A percentile compares a stretch with the other conserved stretches of the same genome.
Evolutionary conservation across 2,329 filamentous ascomycete species (phyloP).

Genomic region (Colletotrichum kahawae): DNA sequence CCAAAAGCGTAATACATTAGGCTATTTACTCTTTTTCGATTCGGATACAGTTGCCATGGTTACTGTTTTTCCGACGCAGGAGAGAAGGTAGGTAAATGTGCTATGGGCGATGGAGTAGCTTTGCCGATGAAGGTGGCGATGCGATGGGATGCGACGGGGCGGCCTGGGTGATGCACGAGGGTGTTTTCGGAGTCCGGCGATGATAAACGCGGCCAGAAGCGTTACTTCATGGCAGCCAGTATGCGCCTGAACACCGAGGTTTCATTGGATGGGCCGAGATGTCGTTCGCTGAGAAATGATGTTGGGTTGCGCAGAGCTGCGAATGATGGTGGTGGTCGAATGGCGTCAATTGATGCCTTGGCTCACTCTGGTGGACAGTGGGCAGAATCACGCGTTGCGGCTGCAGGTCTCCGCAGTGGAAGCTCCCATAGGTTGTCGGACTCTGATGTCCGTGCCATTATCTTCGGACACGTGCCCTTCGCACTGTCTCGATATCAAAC

Average conservation of each 20-base stretch:
- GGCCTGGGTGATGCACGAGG: background rate
- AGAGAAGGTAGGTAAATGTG: background rate
- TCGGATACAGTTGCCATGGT: conserved; percentile 21
- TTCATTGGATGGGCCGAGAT: background rate
- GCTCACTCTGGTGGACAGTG: background rate
- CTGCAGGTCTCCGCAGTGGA: background rate
- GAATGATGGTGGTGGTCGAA: background rate
- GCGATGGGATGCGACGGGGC: background rate
- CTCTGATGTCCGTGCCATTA: background rate
- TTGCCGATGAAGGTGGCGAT: background rate
- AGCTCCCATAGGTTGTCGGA: background rate
- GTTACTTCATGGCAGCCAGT: conserved; percentile 14
- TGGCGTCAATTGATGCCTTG: background rate
- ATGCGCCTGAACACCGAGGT: background rate
- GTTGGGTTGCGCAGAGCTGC: background rate
- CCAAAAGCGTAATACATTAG: background rate
- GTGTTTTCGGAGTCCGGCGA: background rate
- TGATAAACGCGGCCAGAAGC: background rate
- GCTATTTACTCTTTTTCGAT: conserved; percentile 17
- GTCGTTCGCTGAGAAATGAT: background rate
- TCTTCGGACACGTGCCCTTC: rapidly evolving
- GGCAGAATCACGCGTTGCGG: background rate
- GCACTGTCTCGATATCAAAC: background rate
- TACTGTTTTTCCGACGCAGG: background rate
- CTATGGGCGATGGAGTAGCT: background rate